Evolutionary conservation across 345 rosid genomes (phyloP).

Genomic region (Gossypioides kirkii): DNA sequence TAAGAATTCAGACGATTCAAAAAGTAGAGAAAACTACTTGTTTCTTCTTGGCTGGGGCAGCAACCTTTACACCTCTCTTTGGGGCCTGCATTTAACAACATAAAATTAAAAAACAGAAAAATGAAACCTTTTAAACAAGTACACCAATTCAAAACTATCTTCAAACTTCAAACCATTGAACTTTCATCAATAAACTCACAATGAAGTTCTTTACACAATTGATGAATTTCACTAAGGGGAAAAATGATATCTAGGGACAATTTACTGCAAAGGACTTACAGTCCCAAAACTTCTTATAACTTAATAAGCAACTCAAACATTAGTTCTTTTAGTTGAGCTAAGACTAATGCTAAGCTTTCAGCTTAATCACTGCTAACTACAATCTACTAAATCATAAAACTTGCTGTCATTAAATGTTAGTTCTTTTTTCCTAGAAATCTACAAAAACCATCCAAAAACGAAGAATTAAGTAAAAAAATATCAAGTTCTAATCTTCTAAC

Average conservation of each 20-base stretch:
- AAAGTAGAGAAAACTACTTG: not conserved
- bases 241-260: not conserved
- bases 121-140: not conserved
- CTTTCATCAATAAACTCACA: not conserved
- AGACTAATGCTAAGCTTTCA: not conserved
- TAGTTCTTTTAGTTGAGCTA: not conserved
- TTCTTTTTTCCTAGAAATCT: not conserved
- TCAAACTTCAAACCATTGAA: not conserved
- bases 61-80: constrained; percentile 26
- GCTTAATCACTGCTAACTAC: not conserved
- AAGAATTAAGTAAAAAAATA: not conserved
- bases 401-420: not conserved
- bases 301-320: not conserved
- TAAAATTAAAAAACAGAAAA: too few species aligned
- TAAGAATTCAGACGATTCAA: not conserved
- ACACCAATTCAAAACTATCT: not conserved
- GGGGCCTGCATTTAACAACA: constrained; percentile 22
- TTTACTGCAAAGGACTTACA: not conserved
- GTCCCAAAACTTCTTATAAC: not conserved
- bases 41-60: constrained; percentile 29
- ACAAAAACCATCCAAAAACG: not conserved
- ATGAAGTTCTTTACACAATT: not conserved
- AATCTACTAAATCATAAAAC: not conserved
- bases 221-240: not conserved
- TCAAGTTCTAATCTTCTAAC: not conserved